These are phyloP conservation scores for Scheffersomyces cryptocercus DNA, from an alignment of 1,139 yeast species.

Conservation along the genomic window DNA sequence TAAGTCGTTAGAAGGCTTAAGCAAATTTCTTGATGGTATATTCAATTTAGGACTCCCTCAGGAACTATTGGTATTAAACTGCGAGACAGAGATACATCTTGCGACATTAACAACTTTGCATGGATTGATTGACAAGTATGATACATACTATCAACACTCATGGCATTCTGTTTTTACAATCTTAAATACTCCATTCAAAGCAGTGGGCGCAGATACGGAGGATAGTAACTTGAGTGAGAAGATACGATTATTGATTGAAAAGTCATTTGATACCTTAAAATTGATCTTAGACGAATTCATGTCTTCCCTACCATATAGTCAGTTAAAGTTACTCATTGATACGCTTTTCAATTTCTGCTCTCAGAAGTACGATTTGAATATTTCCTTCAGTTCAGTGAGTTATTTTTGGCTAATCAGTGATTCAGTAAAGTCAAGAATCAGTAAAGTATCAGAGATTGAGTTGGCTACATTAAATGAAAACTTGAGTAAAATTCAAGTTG, in stretches of 20 bases:
- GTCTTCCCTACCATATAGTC: slow-evolving; percentile 62
- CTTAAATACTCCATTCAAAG: slow-evolving; percentile 64
- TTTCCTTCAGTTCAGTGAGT: slow-evolving; percentile 86
- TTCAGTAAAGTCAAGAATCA: slow-evolving; percentile 46
- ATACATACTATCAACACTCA: slow-evolving; percentile 51
- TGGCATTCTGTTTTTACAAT: slow-evolving; percentile 77
- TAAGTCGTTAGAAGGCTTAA: slow-evolving; percentile 39
- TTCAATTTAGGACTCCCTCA: slow-evolving; percentile 38
- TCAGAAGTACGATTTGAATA: slow-evolving; percentile 74
- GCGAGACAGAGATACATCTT: slow-evolving; percentile 69
- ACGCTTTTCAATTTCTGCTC: slow-evolving; percentile 69
- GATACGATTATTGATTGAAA: slow-evolving; percentile 50
- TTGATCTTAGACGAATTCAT: slow-evolving; percentile 83
- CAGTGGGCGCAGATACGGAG: slow-evolving; percentile 26
- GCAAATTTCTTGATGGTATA: slow-evolving; percentile 30
- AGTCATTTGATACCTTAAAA: slow-evolving; percentile 78
- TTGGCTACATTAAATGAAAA: slow-evolving; percentile 17
- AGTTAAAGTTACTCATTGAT: slow-evolving; percentile 65
- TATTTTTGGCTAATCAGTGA: slow-evolving; percentile 92
- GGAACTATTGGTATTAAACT: slow-evolving; percentile 47
- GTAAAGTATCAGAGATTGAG: slow-evolving; percentile 1
- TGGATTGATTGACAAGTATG: slow-evolving; percentile 71
- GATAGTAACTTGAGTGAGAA: slow-evolving; percentile 41
- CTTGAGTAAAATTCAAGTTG: slow-evolving; percentile 13
- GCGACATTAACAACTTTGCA: slow-evolving; percentile 63